Evolutionary conservation across 179 eudicot genomes (phyloP), one percentile per base, ranked within the genome.

Genomic region (Amaranthus tricolor): DNA sequence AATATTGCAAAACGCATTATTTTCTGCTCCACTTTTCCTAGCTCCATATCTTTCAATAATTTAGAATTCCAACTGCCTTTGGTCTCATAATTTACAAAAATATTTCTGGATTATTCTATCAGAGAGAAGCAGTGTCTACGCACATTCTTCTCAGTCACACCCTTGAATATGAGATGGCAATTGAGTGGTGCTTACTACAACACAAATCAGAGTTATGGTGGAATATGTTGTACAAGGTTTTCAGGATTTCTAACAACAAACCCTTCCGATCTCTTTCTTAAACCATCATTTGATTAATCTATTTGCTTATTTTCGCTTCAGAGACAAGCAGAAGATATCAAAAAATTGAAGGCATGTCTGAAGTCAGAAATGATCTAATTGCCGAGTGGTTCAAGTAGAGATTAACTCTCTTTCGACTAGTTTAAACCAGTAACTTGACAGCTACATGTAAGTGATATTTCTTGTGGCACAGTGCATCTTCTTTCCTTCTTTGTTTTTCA

Each of bases 81-180:
- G 17, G 50, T 54, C 72, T 45, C 49, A 6, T 40, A 40, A 8
- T 17, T 24, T 50, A 6, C 13, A 49, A 5, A 7, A 52, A 55
- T 65, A 21, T 10, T 21, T 13, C 24, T 56, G 45, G 45, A 20
- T 50, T 56, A 62, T 66, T 56, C 9, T 70, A 48, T 58, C 81
- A 92, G 97, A 89, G 74, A 80, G 83, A 83, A 60, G 97, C 97
- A 31, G 88, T 91, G 21, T 89, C 98, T 58, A 91, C 97, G 55
- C 97, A 19, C 98, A 93, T 81, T 82, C 78, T 81, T 79, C 97
- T 73, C 97, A 93, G 82, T 67, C 89, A 89, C 76, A 93, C 90
- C 7, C 72, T 89, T 55, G 97, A 93, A 79, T 89, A 81, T 83
- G 95, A 88, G 59, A 77, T 93, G 97, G 97, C 95, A 62, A 74